Evolutionary conservation across 768 basidiomycete genomes (phyloP).

Genomic region (Arthromyces matolae): DNA sequence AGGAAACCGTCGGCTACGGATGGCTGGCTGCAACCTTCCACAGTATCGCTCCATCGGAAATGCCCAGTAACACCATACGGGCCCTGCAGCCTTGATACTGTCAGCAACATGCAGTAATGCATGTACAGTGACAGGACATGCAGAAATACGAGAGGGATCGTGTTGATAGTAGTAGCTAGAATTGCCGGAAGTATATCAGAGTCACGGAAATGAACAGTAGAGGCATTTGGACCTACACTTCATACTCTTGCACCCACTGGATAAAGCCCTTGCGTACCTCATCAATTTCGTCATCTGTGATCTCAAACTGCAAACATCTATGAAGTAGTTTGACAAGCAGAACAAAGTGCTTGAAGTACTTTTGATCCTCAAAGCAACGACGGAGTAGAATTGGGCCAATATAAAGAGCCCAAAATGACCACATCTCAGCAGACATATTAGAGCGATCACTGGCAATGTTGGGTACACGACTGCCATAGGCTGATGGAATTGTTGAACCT

Average conservation of each 20-base stretch:
- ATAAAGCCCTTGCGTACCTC: conserved; percentile 20
- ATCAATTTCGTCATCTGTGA: conserved; percentile 18
- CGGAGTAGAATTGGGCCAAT: conserved; percentile 19
- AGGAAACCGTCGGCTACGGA: conserved; percentile 25
- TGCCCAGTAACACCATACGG: conserved; percentile 37
- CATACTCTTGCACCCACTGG: conserved; percentile 29
- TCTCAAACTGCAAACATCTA: conserved; percentile 29
- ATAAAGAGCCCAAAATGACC: conserved; percentile 22
- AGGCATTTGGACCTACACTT: background rate
- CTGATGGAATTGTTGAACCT: conserved; percentile 25
- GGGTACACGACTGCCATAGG: conserved; percentile 24
- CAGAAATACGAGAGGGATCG: conserved; percentile 16
- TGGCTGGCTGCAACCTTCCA: conserved; percentile 21
- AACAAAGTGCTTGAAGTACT: conserved; percentile 37
- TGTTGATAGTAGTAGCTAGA: conserved; percentile 26
- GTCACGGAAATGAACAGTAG: background rate
- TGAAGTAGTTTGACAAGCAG: conserved; percentile 28
- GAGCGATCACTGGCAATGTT: conserved; percentile 24
- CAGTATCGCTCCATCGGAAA: conserved; percentile 38
- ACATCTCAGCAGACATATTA: conserved; percentile 19
- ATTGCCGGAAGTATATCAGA: background rate
- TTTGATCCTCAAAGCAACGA: conserved; percentile 20
- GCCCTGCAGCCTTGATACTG: conserved; percentile 28
- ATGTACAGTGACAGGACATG: conserved; percentile 31
- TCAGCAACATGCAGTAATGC: conserved; percentile 31